Conservation (phyloP, 805 yeast genomes). For the Tetrapisispora arboricola region DNA sequence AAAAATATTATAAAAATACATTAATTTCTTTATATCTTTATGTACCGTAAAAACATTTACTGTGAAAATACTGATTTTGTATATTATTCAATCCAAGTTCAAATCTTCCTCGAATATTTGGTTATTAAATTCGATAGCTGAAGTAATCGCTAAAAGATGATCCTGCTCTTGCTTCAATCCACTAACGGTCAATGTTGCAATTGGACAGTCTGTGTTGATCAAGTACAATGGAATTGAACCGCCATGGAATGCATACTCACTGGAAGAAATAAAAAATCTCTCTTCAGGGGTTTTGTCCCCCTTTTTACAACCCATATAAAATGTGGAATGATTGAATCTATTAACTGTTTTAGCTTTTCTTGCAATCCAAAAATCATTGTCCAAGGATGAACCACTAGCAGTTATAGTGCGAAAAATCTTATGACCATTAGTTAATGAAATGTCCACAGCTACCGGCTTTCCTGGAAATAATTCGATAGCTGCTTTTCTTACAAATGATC, state of each 20-base stretch:
- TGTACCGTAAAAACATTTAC: neutral
- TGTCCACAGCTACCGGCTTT: constrained; percentile 38
- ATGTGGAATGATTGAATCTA: constrained; percentile 40
- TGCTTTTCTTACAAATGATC: constrained; percentile 31
- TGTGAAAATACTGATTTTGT: neutral
- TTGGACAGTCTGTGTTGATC: constrained; percentile 23
- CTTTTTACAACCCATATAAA: constrained; percentile 37
- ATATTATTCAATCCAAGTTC: constrained; percentile 1
- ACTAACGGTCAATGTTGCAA: constrained; percentile 44
- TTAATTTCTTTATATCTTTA: neutral
- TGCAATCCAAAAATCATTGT: constrained; percentile 45
- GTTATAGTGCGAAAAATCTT: constrained; percentile 36
- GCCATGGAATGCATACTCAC: constrained; percentile 44
- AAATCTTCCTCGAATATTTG: constrained; percentile 1
- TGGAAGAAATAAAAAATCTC: constrained; percentile 32
- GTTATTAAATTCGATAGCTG: constrained; percentile 11
- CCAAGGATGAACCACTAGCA: constrained; percentile 32
- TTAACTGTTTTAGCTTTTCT: constrained; percentile 40
- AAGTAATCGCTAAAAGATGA: constrained; percentile 35
- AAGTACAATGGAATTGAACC: constrained; percentile 45
- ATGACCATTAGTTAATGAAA: constrained; percentile 37
- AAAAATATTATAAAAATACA: too few species aligned
- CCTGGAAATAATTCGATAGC: constrained; percentile 26
- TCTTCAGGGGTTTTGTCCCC: constrained; percentile 31
- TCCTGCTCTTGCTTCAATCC: constrained; percentile 49